Conservation (phyloP, 2,329 filamentous ascomycete genomes). For the Sporothrix variecibatus region DNA sequence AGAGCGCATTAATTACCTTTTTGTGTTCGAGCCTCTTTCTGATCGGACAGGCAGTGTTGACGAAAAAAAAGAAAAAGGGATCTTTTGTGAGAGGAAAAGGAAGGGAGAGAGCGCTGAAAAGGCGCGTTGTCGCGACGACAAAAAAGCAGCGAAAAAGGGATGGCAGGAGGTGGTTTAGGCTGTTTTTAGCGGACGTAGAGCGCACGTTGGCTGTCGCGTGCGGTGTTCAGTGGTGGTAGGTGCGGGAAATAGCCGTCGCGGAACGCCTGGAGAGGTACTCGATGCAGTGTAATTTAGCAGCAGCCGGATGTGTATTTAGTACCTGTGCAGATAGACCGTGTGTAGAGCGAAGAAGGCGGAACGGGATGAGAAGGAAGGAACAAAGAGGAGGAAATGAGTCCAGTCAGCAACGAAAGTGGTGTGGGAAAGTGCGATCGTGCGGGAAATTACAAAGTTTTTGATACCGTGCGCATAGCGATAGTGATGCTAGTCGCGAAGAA, state of each 20-base stretch:
- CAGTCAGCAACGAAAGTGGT: not conserved
- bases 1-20: constrained; percentile 16
- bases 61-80: not conserved
- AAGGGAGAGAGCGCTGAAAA: constrained; percentile 15
- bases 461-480: not conserved
- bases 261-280: not conserved
- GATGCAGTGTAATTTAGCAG: not conserved
- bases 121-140: constrained; percentile 27
- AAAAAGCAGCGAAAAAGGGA: not conserved
- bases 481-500: not conserved
- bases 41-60: constrained; percentile 1
- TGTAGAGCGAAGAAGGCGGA: not conserved
- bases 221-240: not conserved
- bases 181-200: not conserved
- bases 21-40: not conserved
- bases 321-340: not conserved
- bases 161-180: constrained; percentile 5
- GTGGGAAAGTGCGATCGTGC: not conserved
- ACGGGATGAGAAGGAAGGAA: not conserved
- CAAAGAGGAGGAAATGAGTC: not conserved
- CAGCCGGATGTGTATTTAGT: not conserved
- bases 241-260: not conserved
- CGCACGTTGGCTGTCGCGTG: not conserved
- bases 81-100: not conserved
- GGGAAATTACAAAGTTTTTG: not conserved